These are phyloP conservation scores for Plectosphaerella cucumerina DNA, from an alignment of 2,329 filamentous ascomycete genomes.

Conservation along the genomic window DNA sequence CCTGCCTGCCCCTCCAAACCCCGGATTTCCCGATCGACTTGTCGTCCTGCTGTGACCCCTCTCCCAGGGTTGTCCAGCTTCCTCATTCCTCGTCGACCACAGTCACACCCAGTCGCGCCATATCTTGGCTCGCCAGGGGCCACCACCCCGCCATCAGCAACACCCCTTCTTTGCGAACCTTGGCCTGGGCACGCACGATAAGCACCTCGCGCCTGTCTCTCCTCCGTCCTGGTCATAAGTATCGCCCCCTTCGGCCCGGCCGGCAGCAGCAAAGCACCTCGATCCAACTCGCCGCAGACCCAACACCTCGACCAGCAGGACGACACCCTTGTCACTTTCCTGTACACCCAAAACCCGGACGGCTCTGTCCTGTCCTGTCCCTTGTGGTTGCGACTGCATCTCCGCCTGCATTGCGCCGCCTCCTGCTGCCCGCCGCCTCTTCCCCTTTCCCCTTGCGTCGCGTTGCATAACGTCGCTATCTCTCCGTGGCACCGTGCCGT, in stretches of 20 bases:
- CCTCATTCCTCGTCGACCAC: not conserved
- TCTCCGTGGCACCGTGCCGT: not conserved
- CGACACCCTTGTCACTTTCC: not conserved
- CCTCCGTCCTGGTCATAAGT: no score
- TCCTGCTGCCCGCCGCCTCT: not conserved
- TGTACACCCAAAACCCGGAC: not conserved
- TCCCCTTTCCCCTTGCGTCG: slow-evolving; percentile 10
- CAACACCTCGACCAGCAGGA: not conserved
- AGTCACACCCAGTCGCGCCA: not conserved
- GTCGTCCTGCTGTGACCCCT: not conserved
- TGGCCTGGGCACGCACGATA: not conserved
- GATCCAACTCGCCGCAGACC: not conserved
- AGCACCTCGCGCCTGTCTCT: not conserved
- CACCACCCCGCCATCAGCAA: not conserved
- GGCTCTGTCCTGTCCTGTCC: not conserved
- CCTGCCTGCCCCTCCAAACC: not conserved
- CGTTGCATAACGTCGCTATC: slow-evolving; percentile 5
- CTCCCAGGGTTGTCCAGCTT: not conserved
- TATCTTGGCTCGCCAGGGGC: not conserved
- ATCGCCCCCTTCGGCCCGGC: not conserved
- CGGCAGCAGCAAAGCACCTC: not conserved
- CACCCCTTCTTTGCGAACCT: not conserved
- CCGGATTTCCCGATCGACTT: not conserved
- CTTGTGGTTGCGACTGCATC: slow-evolving; percentile 11
- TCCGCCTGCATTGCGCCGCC: slow-evolving; percentile 23